Evolutionary conservation across 1,284 basidiomycete genomes (phyloP).

Genomic region (Ustilago loliicola): DNA sequence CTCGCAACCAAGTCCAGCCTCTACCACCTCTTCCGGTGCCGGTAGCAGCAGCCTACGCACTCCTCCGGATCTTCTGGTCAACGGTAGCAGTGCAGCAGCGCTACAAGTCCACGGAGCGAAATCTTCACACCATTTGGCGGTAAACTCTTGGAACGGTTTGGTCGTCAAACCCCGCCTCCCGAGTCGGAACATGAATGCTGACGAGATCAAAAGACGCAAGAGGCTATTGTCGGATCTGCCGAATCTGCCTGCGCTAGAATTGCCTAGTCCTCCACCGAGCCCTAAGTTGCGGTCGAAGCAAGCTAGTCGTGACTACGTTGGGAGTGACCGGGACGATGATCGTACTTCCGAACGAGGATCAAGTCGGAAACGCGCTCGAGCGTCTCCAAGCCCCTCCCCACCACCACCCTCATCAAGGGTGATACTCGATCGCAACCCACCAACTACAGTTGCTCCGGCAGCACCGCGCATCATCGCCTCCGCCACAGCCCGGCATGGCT

Average conservation of each 20-base stretch:
- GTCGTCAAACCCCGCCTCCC: constrained; percentile 17
- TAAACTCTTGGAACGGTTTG: constrained; percentile 45
- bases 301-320: neutral
- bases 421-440: neutral
- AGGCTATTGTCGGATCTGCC: constrained; percentile 12
- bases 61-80: constrained; percentile 58
- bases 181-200: neutral
- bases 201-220: constrained; percentile 32
- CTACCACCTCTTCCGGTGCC: constrained; percentile 8
- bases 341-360: neutral
- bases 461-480: neutral
- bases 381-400: neutral
- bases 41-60: constrained; percentile 44
- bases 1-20: constrained; percentile 35
- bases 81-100: constrained; percentile 26
- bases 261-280: constrained; percentile 42
- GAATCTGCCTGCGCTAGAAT: neutral
- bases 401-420: neutral
- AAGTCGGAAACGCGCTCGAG: neutral
- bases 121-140: constrained; percentile 6
- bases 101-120: neutral
- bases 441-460: neutral
- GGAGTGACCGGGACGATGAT: neutral
- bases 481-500: neutral
- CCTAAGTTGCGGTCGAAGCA: constrained; percentile 12